Evolutionary conservation across 202 grass and related monocot genomes (phyloP).

Genomic region (Schoenoplectus triqueter): DNA sequence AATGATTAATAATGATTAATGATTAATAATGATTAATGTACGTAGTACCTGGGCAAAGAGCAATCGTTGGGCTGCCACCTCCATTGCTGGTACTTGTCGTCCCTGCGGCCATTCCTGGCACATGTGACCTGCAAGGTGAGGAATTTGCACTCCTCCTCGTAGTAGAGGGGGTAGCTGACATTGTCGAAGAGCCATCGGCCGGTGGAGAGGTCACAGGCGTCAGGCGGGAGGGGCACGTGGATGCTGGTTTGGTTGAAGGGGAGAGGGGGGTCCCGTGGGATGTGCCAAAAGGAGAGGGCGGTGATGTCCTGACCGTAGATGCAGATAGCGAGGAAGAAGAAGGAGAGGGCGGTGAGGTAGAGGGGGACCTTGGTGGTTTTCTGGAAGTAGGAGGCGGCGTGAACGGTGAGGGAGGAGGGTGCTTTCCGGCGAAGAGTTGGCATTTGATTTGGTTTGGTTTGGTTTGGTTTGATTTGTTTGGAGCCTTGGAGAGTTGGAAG

Average conservation of each 20-base stretch:
- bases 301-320: slow-evolving; percentile 79
- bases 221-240: slow-evolving; percentile 44
- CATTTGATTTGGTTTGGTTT: no score
- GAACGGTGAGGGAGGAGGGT: slow-evolving; percentile 26
- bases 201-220: slow-evolving; percentile 57
- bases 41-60: slow-evolving; percentile 66
- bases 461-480: no score
- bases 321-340: slow-evolving; percentile 70
- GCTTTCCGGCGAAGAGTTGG: slow-evolving; percentile 38
- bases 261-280: slow-evolving; percentile 37
- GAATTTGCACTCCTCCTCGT: slow-evolving; percentile 66
- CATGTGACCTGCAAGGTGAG: slow-evolving; percentile 78
- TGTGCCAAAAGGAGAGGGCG: slow-evolving; percentile 63
- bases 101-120: slow-evolving; percentile 66
- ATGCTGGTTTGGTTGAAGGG: background rate
- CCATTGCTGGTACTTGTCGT: slow-evolving; percentile 80
- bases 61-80: slow-evolving; percentile 76
- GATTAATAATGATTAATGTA: background rate
- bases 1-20: background rate
- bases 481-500: no score
- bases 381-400: slow-evolving; percentile 13
- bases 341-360: slow-evolving; percentile 36
- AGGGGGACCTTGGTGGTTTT: slow-evolving; percentile 17
- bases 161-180: slow-evolving; percentile 54
- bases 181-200: slow-evolving; percentile 88